phyloP scores from a whole-genome alignment of 176 grass and related monocot genomes.

The Aegilops speltoides region DNA sequence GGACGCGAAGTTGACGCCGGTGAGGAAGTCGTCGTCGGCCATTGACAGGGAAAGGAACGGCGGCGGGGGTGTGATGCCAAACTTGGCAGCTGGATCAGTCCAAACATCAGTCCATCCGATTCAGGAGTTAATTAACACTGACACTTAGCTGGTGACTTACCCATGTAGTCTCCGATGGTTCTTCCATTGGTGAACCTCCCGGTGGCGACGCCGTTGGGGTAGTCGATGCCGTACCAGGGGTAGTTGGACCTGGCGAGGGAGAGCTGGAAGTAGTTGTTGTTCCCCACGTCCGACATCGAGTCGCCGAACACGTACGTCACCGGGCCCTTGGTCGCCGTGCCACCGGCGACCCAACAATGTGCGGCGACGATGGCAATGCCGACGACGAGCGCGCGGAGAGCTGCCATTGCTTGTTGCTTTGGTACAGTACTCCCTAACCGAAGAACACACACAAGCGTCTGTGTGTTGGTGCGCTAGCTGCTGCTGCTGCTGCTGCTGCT shows the following conservation, averaged over 20 bases:
- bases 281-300: constrained; percentile 92
- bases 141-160: constrained; percentile 7
- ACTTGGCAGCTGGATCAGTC: constrained; percentile 58
- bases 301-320: constrained; percentile 85
- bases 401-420: constrained; percentile 42
- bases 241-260: constrained; percentile 86
- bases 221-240: constrained; percentile 98
- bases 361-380: constrained; percentile 15
- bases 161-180: constrained; percentile 93
- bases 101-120: background rate
- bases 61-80: constrained; percentile 60
- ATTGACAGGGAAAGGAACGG: constrained; percentile 74
- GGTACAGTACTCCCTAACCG: background rate
- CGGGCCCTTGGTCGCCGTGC: constrained; percentile 11
- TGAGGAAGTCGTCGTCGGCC: constrained; percentile 51
- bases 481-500: background rate
- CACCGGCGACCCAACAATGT: background rate
- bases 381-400: constrained; percentile 22
- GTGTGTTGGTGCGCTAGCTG: background rate
- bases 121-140: no score
- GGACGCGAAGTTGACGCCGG: constrained; percentile 83
- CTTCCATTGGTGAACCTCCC: constrained; percentile 90
- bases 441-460: background rate
- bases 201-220: constrained; percentile 52
- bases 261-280: constrained; percentile 83